Evolutionary conservation across 805 yeast species (phyloP), one percentile per base, ranked within the genome.

Genomic region (Metschnikowia noctiluminum): DNA sequence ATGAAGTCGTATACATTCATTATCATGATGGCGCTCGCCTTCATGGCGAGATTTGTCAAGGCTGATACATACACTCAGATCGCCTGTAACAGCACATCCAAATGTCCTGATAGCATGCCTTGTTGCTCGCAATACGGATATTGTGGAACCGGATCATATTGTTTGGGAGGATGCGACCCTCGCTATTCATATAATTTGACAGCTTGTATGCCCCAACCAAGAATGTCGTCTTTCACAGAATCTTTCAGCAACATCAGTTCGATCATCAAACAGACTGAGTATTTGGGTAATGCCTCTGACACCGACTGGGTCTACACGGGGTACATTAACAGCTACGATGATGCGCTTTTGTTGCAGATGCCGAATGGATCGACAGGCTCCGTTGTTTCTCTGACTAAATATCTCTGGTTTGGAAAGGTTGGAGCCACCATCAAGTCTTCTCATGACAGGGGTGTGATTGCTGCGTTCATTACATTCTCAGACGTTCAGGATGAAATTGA

Each of bases 401-500:
- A 79, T 68, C 68, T 91, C 47, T 91, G 96, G 96, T 90, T 87
- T 68, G 97, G 97, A 46, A 87, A 83, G 63, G 77, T 89, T 31
- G 71, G 83, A 31, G 84, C 85, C 42, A 78, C 72, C 43, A 60
- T 89, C 60, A 89, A 85, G 71, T 73, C 92, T 0, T 86, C 96
- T 0, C 87, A 81, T 62, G 77, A 77, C 35, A 74, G 68, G 9
- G 97, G 97, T 75, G 96, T 90, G 35, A 79, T 90, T 50, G 78
- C 95, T 13, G 91, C 96, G 30, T 81, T 84, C 60, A 89, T 90
- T 66, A 65, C 89, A 45, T 85, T 81, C 67, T 87, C 96, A 7
- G 87, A 87, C 63, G 89, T 85, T 38, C 82, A 87, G 74, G 97
- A 90, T 73, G 97, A 91, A 76, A 78, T 90, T 59, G 97, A 91